Percentiles rank a stretch among this genome's conserved stretches.
These are phyloP conservation scores for Diphasiastrum complanatum DNA, from an alignment of 83 land plant genomes.

Conservation along the genomic window DNA sequence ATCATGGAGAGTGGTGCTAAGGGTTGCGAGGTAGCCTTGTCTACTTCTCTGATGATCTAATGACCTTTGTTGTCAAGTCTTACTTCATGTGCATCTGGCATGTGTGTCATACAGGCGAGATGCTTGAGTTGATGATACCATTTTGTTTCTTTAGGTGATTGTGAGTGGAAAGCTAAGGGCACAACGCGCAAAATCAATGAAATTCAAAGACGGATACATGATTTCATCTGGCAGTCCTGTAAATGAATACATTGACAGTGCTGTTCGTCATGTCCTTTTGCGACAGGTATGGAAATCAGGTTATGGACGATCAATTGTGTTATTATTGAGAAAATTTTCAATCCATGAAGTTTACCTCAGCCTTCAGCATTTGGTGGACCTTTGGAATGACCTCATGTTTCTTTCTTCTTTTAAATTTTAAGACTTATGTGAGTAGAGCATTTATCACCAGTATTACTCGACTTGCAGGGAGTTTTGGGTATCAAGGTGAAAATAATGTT, in stretches of 20 bases:
- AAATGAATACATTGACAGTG: slow-evolving; percentile 45
- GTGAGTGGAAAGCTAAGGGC: slow-evolving; percentile 66
- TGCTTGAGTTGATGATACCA: background rate
- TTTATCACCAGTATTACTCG: too few species aligned
- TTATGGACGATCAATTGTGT: background rate
- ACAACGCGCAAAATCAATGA: slow-evolving; percentile 60
- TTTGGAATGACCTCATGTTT: too few species aligned
- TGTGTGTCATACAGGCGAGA: background rate
- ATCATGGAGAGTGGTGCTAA: slow-evolving; percentile 51
- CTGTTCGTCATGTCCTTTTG: slow-evolving; percentile 50
- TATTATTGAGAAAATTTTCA: background rate
- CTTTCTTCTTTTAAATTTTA: too few species aligned
- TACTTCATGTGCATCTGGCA: background rate
- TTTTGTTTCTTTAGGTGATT: slow-evolving; percentile 23
- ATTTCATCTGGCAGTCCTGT: slow-evolving; percentile 55
- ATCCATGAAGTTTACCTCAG: slow-evolving; percentile 6
- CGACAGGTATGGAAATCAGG: slow-evolving; percentile 33
- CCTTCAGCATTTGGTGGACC: too few species aligned
- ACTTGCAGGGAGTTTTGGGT: slow-evolving; percentile 43
- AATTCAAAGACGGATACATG: slow-evolving; percentile 61
- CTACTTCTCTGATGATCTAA: background rate
- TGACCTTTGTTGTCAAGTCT: background rate
- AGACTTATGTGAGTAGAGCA: too few species aligned
- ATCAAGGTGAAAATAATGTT: slow-evolving; percentile 56
- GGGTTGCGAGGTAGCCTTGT: slow-evolving; percentile 44